Evolutionary conservation across 257 asterid species (phyloP).

Genomic region (Nicotiana undulata): DNA sequence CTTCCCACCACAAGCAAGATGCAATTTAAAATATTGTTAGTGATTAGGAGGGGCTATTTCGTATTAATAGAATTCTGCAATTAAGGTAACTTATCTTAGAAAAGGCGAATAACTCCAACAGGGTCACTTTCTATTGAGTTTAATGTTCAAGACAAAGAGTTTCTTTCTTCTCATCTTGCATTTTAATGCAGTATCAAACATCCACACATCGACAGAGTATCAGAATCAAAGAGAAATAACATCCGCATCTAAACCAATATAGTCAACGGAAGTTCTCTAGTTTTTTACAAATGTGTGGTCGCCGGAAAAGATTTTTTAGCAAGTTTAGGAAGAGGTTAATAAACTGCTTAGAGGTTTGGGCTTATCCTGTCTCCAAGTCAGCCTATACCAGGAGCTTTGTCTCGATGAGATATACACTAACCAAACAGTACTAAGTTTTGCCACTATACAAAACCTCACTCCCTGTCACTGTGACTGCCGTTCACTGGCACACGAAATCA

Average conservation of each 20-base stretch:
- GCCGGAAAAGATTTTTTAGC: neutral
- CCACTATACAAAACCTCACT: neutral
- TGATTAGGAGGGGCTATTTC: neutral
- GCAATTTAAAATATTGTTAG: neutral
- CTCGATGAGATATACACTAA: neutral
- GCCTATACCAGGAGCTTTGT: neutral
- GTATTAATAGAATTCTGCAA: neutral
- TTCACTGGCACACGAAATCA: neutral
- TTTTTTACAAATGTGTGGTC: neutral
- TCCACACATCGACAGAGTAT: neutral
- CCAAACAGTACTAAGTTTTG: neutral
- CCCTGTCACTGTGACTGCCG: neutral
- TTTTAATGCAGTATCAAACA: neutral
- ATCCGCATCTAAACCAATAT: neutral
- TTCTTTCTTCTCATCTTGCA: neutral
- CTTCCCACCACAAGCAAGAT: neutral
- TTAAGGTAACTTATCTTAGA: neutral
- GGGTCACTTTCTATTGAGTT: neutral
- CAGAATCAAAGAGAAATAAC: neutral
- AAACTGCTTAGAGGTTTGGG: neutral
- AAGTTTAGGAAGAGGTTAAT: neutral
- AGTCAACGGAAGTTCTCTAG: neutral
- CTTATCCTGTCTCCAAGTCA: neutral
- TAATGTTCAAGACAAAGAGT: neutral
- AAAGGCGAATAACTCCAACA: neutral